phyloP scores from a whole-genome alignment of 1,284 basidiomycete genomes.

The Irpex sp. region DNA sequence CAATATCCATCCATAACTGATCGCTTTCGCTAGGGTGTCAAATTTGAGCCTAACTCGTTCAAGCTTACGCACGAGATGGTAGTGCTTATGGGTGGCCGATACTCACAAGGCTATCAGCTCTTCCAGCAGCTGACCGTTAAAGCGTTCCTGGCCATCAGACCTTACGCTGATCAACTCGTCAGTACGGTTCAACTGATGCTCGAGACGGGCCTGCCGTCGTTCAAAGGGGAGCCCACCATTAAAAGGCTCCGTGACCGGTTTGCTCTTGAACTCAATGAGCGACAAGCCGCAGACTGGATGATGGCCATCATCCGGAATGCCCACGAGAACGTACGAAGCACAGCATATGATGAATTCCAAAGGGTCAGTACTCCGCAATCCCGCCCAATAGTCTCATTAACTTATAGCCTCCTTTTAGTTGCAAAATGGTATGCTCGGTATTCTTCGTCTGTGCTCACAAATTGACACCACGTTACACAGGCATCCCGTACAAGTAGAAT shows the following conservation, averaged over 20 bases:
- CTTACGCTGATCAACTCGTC: slow-evolving; percentile 87
- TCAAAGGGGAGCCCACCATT: slow-evolving; percentile 95
- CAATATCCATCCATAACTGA: neutral
- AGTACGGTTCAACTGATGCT: slow-evolving; percentile 92
- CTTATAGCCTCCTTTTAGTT: slow-evolving; percentile 30
- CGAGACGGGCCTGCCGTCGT: slow-evolving; percentile 90
- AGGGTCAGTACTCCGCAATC: slow-evolving; percentile 45
- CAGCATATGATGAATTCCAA: slow-evolving; percentile 92
- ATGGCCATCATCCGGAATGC: slow-evolving; percentile 87
- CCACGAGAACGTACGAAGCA: slow-evolving; percentile 90
- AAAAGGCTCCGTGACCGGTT: slow-evolving; percentile 86
- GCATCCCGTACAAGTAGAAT: slow-evolving; percentile 49
- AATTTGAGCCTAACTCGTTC: slow-evolving; percentile 97
- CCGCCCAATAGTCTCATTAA: neutral
- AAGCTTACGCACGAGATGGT: slow-evolving; percentile 99
- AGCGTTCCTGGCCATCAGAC: slow-evolving; percentile 93
- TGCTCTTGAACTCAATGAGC: slow-evolving; percentile 78
- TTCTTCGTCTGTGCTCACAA: neutral
- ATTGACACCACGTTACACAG: slow-evolving; percentile 22
- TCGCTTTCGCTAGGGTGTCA: slow-evolving; percentile 67
- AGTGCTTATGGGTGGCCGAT: slow-evolving; percentile 91
- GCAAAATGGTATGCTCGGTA: slow-evolving; percentile 42
- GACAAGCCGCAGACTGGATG: slow-evolving; percentile 93
- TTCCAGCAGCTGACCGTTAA: slow-evolving; percentile 96
- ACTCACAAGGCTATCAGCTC: slow-evolving; percentile 89